phyloP scores from a whole-genome alignment of 176 grass and related monocot genomes.

The Hyparrhenia diplandra region DNA sequence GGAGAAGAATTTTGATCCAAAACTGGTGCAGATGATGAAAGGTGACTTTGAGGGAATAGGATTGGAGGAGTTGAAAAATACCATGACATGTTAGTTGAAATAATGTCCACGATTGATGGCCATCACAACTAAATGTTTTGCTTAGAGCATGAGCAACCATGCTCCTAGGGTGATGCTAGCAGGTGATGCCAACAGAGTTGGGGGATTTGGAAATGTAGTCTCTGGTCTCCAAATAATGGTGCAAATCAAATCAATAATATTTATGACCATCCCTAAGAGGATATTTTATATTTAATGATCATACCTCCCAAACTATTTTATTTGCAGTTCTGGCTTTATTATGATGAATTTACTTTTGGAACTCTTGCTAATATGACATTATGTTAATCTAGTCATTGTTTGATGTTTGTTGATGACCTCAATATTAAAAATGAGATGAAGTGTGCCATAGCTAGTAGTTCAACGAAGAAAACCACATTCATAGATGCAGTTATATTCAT shows the following conservation, averaged over 20 bases:
- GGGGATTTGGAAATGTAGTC: too few relatives aligned
- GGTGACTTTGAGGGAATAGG: neutral
- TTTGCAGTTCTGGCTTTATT: neutral
- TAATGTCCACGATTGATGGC: too few relatives aligned
- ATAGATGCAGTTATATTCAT: neutral
- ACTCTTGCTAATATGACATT: neutral
- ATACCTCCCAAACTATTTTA: neutral
- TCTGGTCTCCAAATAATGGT: neutral
- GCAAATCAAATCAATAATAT: neutral
- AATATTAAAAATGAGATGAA: neutral
- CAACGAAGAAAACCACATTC: neutral
- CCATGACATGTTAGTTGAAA: neutral
- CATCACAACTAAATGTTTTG: neutral
- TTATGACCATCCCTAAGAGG: neutral
- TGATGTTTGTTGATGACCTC: neutral
- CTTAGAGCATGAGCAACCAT: neutral
- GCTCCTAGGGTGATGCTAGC: neutral
- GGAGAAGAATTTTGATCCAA: neutral
- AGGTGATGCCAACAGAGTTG: neutral
- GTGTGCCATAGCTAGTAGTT: too few relatives aligned
- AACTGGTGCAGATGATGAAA: neutral
- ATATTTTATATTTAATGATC: neutral
- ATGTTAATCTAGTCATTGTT: neutral
- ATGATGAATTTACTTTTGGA: neutral
- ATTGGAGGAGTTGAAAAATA: neutral